Conservation (phyloP, 202 grass and related monocot genomes). For the Eragrostis tef region DNA sequence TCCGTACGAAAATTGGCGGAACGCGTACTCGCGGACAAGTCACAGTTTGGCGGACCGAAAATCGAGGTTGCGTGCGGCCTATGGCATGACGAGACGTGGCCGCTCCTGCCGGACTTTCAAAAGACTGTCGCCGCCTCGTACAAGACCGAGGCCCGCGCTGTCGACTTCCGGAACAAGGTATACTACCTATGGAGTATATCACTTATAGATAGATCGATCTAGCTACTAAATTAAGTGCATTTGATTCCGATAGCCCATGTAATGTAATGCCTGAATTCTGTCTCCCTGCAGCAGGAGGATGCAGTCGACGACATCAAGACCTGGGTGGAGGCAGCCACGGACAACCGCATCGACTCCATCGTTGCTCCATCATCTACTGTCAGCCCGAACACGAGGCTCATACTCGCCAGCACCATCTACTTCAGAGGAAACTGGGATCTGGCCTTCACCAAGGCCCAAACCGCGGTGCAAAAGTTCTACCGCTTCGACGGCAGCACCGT, state of each 20-base stretch:
- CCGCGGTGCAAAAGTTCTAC: constrained; percentile 23
- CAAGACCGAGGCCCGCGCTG: background rate
- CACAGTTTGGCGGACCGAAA: too few species aligned
- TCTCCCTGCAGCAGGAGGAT: background rate
- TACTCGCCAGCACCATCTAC: constrained; percentile 21
- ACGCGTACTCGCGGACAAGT: background rate
- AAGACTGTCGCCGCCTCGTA: background rate
- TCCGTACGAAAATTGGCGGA: background rate
- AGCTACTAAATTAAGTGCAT: too few species aligned
- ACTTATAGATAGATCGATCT: too few species aligned
- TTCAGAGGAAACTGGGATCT: constrained; percentile 30
- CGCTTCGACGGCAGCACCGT: constrained; percentile 21
- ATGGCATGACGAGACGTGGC: background rate
- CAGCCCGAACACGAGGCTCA: background rate
- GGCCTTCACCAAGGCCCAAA: background rate
- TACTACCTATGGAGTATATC: too few species aligned
- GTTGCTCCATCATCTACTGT: background rate
- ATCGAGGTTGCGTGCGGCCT: background rate
- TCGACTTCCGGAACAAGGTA: background rate
- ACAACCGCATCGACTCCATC: background rate
- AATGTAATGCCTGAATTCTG: too few species aligned
- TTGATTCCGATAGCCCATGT: too few species aligned
- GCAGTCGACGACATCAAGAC: background rate
- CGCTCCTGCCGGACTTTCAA: background rate
- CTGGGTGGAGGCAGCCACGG: background rate